phyloP scores from a whole-genome alignment of 2,329 filamentous ascomycete genomes.

The Akanthomyces dipterigenus region DNA sequence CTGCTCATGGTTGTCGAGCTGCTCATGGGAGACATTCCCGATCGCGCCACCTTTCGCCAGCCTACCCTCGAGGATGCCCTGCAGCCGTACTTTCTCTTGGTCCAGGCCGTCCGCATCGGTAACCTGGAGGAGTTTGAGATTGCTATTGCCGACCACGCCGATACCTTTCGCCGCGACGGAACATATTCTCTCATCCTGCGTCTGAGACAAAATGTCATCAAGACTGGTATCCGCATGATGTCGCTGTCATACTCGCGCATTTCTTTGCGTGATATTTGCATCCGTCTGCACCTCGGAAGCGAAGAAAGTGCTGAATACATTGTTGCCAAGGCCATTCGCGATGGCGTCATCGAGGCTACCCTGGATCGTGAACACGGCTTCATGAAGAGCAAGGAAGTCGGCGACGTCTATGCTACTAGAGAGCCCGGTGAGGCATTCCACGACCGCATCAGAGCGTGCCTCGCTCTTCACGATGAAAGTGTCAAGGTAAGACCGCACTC shows the following conservation, averaged over 20 bases:
- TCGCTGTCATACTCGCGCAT: slow-evolving; percentile 97
- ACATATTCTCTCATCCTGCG: slow-evolving; percentile 95
- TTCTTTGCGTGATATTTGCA: slow-evolving; percentile 93
- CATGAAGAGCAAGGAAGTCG: slow-evolving; percentile 97
- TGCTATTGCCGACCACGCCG: slow-evolving; percentile 72
- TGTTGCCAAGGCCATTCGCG: slow-evolving; percentile 94
- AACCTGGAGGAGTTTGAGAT: slow-evolving; percentile 91
- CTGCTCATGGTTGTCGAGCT: slow-evolving; percentile 94
- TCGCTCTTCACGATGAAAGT: slow-evolving; percentile 91
- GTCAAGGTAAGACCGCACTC: slow-evolving; percentile 65
- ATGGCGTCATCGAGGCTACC: slow-evolving; percentile 93
- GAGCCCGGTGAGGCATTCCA: slow-evolving; percentile 98
- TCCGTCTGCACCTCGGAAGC: slow-evolving; percentile 84
- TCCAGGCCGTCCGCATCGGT: slow-evolving; percentile 92
- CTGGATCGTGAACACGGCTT: slow-evolving; percentile 91
- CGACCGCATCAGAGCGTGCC: slow-evolving; percentile 86
- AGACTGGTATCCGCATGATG: slow-evolving; percentile 98
- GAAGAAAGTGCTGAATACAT: slow-evolving; percentile 99
- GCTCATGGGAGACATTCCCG: slow-evolving; percentile 96
- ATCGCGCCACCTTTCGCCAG: slow-evolving; percentile 88
- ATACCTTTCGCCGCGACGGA: slow-evolving; percentile 84
- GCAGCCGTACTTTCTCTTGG: slow-evolving; percentile 87
- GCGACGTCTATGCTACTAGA: slow-evolving; percentile 90
- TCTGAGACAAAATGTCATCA: slow-evolving; percentile 96
- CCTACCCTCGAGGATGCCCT: slow-evolving; percentile 79